These are phyloP conservation scores for Diplogelasinospora grovesii DNA, from an alignment of 495 filamentous ascomycete species.

Conservation along the genomic window DNA sequence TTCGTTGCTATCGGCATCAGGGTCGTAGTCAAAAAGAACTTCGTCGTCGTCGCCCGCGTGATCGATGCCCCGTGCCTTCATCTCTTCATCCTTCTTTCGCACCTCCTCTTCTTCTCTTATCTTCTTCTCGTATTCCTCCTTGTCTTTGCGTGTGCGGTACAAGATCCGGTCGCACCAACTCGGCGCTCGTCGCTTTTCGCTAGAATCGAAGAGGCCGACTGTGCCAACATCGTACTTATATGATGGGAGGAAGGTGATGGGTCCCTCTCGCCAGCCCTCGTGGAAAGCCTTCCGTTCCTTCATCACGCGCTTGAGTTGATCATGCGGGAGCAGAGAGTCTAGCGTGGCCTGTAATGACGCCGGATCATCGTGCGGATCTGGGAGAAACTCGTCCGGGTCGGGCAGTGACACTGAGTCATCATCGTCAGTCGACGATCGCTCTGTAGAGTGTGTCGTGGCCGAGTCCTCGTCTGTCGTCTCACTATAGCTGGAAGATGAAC, in stretches of 20 bases:
- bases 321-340: conserved; percentile 77
- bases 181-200: conserved; percentile 84
- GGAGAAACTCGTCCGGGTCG: conserved; percentile 49
- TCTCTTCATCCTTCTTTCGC: conserved; percentile 70
- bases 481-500: conserved; percentile 26
- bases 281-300: conserved; percentile 70
- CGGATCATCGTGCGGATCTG: conserved; percentile 46
- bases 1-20: conserved; percentile 59
- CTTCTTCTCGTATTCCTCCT: conserved; percentile 61
- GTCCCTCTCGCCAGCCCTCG: conserved; percentile 86
- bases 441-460: conserved; percentile 6
- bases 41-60: conserved; percentile 70
- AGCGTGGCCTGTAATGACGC: conserved; percentile 74
- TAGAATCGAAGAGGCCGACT: conserved; percentile 85
- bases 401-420: conserved; percentile 38
- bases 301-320: conserved; percentile 76
- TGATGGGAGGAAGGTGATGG: conserved; percentile 82
- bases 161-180: conserved; percentile 99
- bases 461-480: conserved; percentile 18
- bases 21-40: conserved; percentile 86
- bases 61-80: conserved; percentile 73
- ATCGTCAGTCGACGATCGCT: conserved; percentile 18
- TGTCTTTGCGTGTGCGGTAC: conserved; percentile 68
- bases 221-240: conserved; percentile 98
- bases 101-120: conserved; percentile 57